These are phyloP conservation scores for Metschnikowia reukaufii DNA, from an alignment of 805 yeast species.

Conservation along the genomic window DNA sequence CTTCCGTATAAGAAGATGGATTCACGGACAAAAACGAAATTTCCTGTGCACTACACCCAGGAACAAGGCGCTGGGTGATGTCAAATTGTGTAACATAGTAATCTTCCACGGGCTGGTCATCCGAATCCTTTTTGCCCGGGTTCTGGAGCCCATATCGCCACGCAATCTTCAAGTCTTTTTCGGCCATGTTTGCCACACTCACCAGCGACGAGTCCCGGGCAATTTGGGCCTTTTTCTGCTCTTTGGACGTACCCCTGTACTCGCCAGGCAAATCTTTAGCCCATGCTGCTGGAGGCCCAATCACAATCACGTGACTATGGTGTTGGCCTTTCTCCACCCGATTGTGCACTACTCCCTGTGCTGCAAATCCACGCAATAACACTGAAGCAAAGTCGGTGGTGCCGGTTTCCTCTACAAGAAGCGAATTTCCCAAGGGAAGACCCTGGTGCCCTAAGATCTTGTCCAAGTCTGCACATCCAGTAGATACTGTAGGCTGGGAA, in stretches of 20 bases:
- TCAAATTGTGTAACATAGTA: slow-evolving; percentile 70
- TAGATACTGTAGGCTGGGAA: slow-evolving; percentile 73
- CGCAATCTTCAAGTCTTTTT: slow-evolving; percentile 74
- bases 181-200: slow-evolving; percentile 65
- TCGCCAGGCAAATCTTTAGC: slow-evolving; percentile 73
- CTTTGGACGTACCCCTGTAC: slow-evolving; percentile 66
- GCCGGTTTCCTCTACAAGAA: slow-evolving; percentile 78
- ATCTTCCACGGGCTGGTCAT: slow-evolving; percentile 10
- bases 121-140: slow-evolving; percentile 18
- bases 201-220: slow-evolving; percentile 58
- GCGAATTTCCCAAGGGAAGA: slow-evolving; percentile 70
- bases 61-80: slow-evolving; percentile 66
- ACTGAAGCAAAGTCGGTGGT: slow-evolving; percentile 85
- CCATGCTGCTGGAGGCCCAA: slow-evolving; percentile 62
- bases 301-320: slow-evolving; percentile 60
- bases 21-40: slow-evolving; percentile 52
- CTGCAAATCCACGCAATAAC: slow-evolving; percentile 63
- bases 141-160: slow-evolving; percentile 81
- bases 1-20: slow-evolving; percentile 19
- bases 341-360: slow-evolving; percentile 74
- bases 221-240: slow-evolving; percentile 60
- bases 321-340: slow-evolving; percentile 37
- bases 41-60: slow-evolving; percentile 64
- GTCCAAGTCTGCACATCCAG: slow-evolving; percentile 79
- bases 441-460: slow-evolving; percentile 78